phyloP scores from a whole-genome alignment of 139 green algal species.

The Chlamydomonas sphaeroides region DNA sequence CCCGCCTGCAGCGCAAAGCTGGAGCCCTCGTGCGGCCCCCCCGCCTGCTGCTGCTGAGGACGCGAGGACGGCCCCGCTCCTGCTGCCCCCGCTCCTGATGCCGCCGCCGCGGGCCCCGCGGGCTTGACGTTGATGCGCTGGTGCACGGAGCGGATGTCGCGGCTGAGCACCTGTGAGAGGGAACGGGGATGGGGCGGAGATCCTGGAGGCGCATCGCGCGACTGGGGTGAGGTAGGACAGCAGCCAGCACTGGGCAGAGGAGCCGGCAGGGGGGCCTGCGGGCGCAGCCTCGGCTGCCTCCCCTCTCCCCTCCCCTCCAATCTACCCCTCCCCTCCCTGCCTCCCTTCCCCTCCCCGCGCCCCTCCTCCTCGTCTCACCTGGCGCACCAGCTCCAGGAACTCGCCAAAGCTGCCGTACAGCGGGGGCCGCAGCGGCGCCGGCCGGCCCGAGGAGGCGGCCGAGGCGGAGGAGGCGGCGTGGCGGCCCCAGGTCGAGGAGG shows the following conservation, averaged over 20 bases:
- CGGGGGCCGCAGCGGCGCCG: no score
- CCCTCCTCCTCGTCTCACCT: slow-evolving; percentile 30
- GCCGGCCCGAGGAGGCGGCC: no score
- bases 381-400: slow-evolving; percentile 48
- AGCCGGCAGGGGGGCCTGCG: no score
- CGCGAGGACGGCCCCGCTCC: no score
- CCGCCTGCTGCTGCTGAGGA: slow-evolving; percentile 8
- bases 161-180: slow-evolving; percentile 63
- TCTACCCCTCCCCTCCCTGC: no score
- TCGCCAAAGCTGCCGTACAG: slow-evolving; percentile 40
- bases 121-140: slow-evolving; percentile 61
- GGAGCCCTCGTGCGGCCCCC: no score
- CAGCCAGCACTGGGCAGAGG: background rate
- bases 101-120: background rate
- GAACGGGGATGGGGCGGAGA: no score
- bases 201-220: background rate
- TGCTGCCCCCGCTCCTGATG: background rate
- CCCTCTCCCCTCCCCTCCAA: background rate
- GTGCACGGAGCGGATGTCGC: slow-evolving; percentile 80
- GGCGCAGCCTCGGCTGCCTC: background rate
- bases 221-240: background rate
- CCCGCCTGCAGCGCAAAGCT: no score
- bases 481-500: no score
- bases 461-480: no score
- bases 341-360: background rate